These are phyloP conservation scores for Saccharomyces mikatae DNA, from an alignment of 805 yeast genomes.

Conservation along the genomic window DNA sequence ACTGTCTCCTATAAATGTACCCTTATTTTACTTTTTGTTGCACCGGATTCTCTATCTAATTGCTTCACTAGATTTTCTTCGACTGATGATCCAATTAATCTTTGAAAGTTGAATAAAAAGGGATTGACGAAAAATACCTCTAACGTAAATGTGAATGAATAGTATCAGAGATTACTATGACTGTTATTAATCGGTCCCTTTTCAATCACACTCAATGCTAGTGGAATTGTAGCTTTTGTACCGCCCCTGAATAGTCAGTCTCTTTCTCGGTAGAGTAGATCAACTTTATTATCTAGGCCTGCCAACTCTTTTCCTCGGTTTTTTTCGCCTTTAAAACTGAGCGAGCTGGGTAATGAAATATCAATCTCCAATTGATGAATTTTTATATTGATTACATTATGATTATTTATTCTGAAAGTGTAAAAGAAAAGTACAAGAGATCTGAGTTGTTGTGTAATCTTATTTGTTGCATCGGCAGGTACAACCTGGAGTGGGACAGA, in stretches of 20 bases:
- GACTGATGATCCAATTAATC: not conserved
- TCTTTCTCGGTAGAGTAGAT: not conserved
- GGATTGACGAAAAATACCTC: not conserved
- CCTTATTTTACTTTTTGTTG: not conserved
- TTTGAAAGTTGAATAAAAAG: not conserved
- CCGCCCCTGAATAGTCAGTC: not conserved
- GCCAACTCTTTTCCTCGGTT: not conserved
- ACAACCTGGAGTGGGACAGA: slow-evolving; percentile 94
- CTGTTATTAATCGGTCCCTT: not conserved
- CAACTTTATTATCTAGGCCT: not conserved
- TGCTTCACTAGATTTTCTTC: not conserved
- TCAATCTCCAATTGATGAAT: not conserved
- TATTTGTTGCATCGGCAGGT: slow-evolving; percentile 69
- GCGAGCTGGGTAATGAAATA: not conserved
- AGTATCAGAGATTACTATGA: not conserved
- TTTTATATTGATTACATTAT: not conserved
- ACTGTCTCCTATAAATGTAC: not conserved
- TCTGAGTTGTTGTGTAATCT: slow-evolving; percentile 8
- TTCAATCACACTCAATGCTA: not conserved
- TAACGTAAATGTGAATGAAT: not conserved
- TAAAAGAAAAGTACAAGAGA: not conserved
- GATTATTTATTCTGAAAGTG: not conserved
- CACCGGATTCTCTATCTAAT: not conserved
- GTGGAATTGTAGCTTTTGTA: not conserved
- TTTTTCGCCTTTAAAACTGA: not conserved